These are phyloP conservation scores for Ceratobasidium papillatum DNA, from an alignment of 1,284 basidiomycete species.

Conservation along the genomic window DNA sequence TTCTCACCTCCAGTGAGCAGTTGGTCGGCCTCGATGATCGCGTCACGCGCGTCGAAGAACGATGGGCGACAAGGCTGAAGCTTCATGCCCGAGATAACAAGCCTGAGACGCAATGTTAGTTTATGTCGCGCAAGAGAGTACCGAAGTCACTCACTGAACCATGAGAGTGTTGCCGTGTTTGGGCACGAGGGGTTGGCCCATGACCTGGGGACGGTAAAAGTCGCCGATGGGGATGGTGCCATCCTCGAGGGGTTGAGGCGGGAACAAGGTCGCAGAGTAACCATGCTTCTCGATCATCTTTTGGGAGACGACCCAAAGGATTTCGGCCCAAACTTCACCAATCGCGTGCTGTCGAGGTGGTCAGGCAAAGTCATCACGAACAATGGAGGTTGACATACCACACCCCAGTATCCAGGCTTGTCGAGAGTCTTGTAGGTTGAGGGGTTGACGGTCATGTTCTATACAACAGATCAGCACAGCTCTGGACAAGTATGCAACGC, in stretches of 20 bases:
- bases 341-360: constrained; percentile 69
- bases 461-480: background rate
- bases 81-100: constrained; percentile 93
- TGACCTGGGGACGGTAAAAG: constrained; percentile 70
- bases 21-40: constrained; percentile 93
- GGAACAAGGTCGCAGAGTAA: constrained; percentile 81
- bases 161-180: constrained; percentile 91
- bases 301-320: constrained; percentile 86
- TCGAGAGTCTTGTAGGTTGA: constrained; percentile 96
- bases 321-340: constrained; percentile 95
- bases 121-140: background rate
- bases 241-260: constrained; percentile 69
- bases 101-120: constrained; percentile 51
- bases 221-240: constrained; percentile 71
- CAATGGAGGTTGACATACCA: constrained; percentile 50
- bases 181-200: constrained; percentile 74
- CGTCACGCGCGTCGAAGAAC: constrained; percentile 93
- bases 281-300: constrained; percentile 82
- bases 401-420: constrained; percentile 90
- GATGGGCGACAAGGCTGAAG: constrained; percentile 89
- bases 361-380: constrained; percentile 37
- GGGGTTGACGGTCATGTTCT: constrained; percentile 82
- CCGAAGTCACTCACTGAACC: constrained; percentile 64
- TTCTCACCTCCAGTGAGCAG: constrained; percentile 92
- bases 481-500: background rate